A percentile compares a stretch with the other conserved stretches of the same genome.
Evolutionary conservation across 1,284 basidiomycete genomes (phyloP).

Genomic region (Lentinula novae-zelandiae): DNA sequence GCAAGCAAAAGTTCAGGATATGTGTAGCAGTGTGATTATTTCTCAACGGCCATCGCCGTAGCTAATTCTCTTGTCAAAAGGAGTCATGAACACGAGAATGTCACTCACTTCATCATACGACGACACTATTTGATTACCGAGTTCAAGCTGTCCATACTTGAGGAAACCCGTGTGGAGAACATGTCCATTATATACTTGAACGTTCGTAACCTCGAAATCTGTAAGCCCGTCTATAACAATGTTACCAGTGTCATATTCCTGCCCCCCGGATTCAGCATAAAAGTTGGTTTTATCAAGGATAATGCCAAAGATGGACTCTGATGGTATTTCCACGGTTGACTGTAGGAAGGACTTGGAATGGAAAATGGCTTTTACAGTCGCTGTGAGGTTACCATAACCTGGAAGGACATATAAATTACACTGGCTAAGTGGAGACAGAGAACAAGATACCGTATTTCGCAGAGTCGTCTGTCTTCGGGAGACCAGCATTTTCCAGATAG

Average conservation of each 20-base stretch:
- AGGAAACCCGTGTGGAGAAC: constrained; percentile 86
- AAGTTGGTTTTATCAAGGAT: constrained; percentile 95
- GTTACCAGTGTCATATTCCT: constrained; percentile 95
- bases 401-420: constrained; percentile 7
- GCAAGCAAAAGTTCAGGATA: constrained; percentile 92
- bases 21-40: constrained; percentile 99
- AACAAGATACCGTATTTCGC: constrained; percentile 73
- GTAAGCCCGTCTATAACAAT: constrained; percentile 90
- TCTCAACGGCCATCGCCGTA: constrained; percentile 91
- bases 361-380: constrained; percentile 85
- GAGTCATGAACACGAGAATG: constrained; percentile 25
- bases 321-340: constrained; percentile 65
- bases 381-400: constrained; percentile 76
- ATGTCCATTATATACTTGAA: constrained; percentile 67
- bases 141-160: constrained; percentile 50
- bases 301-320: constrained; percentile 74
- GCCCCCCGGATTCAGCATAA: constrained; percentile 97
- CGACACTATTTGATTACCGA: constrained; percentile 43
- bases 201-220: constrained; percentile 93
- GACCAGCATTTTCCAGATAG: constrained; percentile 70
- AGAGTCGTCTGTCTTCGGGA: constrained; percentile 94
- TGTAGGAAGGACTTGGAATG: constrained; percentile 74
- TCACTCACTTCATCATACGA: constrained; percentile 60
- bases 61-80: constrained; percentile 34
- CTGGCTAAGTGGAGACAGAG: constrained; percentile 22